Evolutionary conservation across 176 grass and related monocot genomes (phyloP).

Genomic region (Zea mays): Zm-B73-REFERENCE-NAM-5.0 NC_050100.1:4609001-4609500

Average conservation of each 20-base stretch:
- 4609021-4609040: conserved; percentile 75
- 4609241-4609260: conserved; percentile 69
- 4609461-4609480: conserved; percentile 89
- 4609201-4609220: conserved; percentile 55
- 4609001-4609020: conserved; percentile 84
- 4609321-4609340: not conserved
- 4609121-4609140: conserved; percentile 71
- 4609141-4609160: conserved; percentile 72
- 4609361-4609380: not conserved
- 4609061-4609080: conserved; percentile 68
- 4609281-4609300: conserved; percentile 65
- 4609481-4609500: conserved; percentile 84
- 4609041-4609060: conserved; percentile 69
- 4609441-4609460: conserved; percentile 61
- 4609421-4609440: conserved; percentile 70
- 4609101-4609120: conserved; percentile 54
- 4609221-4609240: conserved; percentile 80
- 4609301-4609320: conserved; percentile 60
- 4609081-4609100: conserved; percentile 73
- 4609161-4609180: conserved; percentile 86
- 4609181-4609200: conserved; percentile 51
- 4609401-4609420: conserved; percentile 55
- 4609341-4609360: conserved; percentile 7
- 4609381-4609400: not conserved
- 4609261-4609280: conserved; percentile 63